These are phyloP conservation scores for Leccinum pachyderme DNA, from an alignment of 1,284 basidiomycete genomes.

Conservation along the genomic window DNA sequence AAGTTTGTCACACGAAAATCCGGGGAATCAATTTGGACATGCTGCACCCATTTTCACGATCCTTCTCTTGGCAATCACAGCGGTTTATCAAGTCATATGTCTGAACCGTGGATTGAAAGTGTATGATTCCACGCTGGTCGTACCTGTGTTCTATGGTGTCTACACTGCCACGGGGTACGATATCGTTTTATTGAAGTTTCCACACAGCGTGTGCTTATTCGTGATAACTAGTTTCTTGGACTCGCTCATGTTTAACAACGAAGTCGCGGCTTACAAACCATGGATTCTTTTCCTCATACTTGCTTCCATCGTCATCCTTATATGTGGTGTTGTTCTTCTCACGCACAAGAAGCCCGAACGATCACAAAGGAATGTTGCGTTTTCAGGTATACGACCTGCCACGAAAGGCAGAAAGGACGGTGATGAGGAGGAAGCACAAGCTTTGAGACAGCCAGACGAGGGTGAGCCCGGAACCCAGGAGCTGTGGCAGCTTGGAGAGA, in stretches of 20 bases:
- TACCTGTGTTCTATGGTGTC: slow-evolving; percentile 71
- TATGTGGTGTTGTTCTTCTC: slow-evolving; percentile 82
- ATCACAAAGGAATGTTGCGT: slow-evolving; percentile 15
- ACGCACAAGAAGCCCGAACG: slow-evolving; percentile 81
- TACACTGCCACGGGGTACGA: slow-evolving; percentile 61
- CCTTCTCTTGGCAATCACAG: slow-evolving; percentile 73
- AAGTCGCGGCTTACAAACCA: slow-evolving; percentile 76
- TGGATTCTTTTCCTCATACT: slow-evolving; percentile 89
- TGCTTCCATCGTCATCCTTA: slow-evolving; percentile 78
- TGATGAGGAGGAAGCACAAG: slow-evolving; percentile 37
- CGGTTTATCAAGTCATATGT: slow-evolving; percentile 87
- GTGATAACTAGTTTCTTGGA: slow-evolving; percentile 53
- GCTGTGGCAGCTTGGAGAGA: slow-evolving; percentile 68
- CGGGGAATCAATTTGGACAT: slow-evolving; percentile 84
- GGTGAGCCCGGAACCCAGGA: slow-evolving; percentile 42
- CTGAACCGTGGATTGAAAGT: slow-evolving; percentile 82
- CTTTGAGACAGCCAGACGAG: slow-evolving; percentile 33
- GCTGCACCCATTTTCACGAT: slow-evolving; percentile 82
- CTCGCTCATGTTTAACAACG: slow-evolving; percentile 77
- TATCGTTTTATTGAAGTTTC: neutral
- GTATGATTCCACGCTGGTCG: slow-evolving; percentile 75
- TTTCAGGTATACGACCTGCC: slow-evolving; percentile 16
- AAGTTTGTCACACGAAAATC: slow-evolving; percentile 69
- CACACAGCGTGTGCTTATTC: slow-evolving; percentile 8
- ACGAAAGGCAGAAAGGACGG: slow-evolving; percentile 17